phyloP scores from a whole-genome alignment of 2,329 filamentous ascomycete species.

The Fonsecaea monophora region DNA sequence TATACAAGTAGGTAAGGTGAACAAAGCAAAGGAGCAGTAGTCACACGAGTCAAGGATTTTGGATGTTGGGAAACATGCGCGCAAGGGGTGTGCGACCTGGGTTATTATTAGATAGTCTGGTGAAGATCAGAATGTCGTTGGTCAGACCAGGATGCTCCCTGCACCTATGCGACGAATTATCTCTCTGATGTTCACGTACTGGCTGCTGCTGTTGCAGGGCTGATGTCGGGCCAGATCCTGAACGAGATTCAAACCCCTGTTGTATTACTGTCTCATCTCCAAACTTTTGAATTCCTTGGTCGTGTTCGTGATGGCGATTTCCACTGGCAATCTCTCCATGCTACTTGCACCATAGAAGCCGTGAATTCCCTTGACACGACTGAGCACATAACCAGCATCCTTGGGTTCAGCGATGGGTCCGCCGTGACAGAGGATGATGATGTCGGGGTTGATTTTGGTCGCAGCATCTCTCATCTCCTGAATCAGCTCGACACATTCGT shows the following conservation, averaged over 20 bases:
- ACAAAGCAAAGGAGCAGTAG: too few species aligned
- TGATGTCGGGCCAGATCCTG: not conserved
- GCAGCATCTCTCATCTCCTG: constrained; percentile 70
- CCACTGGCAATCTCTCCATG: constrained; percentile 73
- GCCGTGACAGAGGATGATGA: constrained; percentile 74
- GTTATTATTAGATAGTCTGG: too few species aligned
- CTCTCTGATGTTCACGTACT: too few species aligned
- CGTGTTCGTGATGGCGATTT: constrained; percentile 67
- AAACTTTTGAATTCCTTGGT: constrained; percentile 61
- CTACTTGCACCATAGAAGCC: constrained; percentile 75
- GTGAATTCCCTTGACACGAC: constrained; percentile 67
- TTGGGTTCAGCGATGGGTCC: constrained; percentile 70
- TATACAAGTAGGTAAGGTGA: too few species aligned
- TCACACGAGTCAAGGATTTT: too few species aligned
- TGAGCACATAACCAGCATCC: constrained; percentile 69
- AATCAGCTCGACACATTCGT: constrained; percentile 67
- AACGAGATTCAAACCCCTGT: not conserved
- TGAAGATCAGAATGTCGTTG: too few species aligned
- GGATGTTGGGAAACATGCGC: too few species aligned
- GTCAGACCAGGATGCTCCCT: too few species aligned
- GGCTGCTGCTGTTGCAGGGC: not conserved
- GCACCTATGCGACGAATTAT: too few species aligned
- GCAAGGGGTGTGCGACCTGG: too few species aligned
- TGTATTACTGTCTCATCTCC: constrained; percentile 36
- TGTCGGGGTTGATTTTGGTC: constrained; percentile 58